Base-by-base conservation (phyloP, 202 grass and related monocot genomes). In the Alloteropsis angusta region DNA sequence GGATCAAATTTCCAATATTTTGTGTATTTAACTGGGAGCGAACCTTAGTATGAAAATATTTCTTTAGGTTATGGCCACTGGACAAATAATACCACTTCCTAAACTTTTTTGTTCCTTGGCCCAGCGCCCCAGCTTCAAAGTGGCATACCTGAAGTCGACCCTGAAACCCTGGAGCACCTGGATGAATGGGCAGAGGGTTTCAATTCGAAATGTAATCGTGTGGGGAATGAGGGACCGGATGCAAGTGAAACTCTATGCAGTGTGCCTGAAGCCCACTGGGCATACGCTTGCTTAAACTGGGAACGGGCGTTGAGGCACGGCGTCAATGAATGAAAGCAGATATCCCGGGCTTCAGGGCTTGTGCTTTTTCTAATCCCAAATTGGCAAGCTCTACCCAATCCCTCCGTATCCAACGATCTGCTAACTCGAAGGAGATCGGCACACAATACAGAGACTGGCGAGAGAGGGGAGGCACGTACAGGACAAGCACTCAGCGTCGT, bases 401-500 rank as follows among this genome's bases (percentile, higher is more conserved):
- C 19, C 3, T 25, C 53, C 53, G 23, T 12, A 0, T 25, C 21
- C 9, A 5, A 5, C 21, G 3, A 12, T 25, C 9, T 11, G 9
- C 53, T 25, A 56, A 56, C 21, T 56, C 53, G 53, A 56, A 56
- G 53, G 53, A 56, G 53, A 56, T 28, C 1, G 55, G 22, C 55
- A 58, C 23, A 13, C 23, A 28, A 6, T 16, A 58, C 16, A 36
- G 28, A 52, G 64, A 25, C 9, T 5, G 49, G n/a, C 30, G 52
- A 59, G 58, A 45, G 9, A 21, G 35, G 10, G 11, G 68, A 57
- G 25, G 71, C 11, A 69, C 79, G 37, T 99, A 99, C 96, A 85
- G 16, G 96, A 96, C 76, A 96, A 77, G 79, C 87, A 89, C 44
- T 96, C 92, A 11, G 90, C 79, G 50, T 99, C 92, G 13, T 93